Base-by-base conservation (phyloP, 2,329 filamentous ascomycete species). In the Pseudogymnoascus sp. region DNA sequence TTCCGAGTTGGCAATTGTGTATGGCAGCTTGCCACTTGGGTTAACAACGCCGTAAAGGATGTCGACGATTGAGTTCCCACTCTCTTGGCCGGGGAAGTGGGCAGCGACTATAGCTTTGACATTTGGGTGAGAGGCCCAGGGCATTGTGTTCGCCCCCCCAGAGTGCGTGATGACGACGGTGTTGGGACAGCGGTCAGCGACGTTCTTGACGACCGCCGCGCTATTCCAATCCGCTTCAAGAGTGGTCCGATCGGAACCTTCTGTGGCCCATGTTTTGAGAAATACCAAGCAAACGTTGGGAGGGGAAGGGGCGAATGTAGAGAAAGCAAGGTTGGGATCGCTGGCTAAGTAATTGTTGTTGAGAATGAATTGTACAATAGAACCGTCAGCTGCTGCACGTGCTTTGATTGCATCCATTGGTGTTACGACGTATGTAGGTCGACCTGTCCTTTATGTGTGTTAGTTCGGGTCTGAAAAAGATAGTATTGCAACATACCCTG, bases 81-180 rank as follows among this genome's bases (percentile, higher is more conserved):
- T 82, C 68, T 87, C 79, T 67, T 87, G 79, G 7, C 85, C 85
- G 0, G 84, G 83, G 28, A 84, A 75, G 69, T 82, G 81, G 19
- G 82, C 83, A 69, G 80, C 84, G 3, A 87, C 68, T 57, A 87
- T 82, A 13, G 83, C 85, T 2, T 82, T 85, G 26, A 87, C 79
- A 70, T 87, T 87, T 6, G 78, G 76, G 69, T 83, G 78, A n/a
- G 82, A 74, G 64, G 82, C 79, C 75, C 79, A 86, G 1, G 82
- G 76, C 17, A 84, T 81, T 9, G 82, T 83, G 75, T 90, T 87
- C 64, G 89, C 80, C 0, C 86, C 86, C 0, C 83, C 82, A 57
- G 86, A 86, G 73, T 88, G 85, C 3, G 87, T 75, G 64, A 89
- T 80, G 31, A 90, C 82, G 44, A 90, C 79, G 9, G 87, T 89